Evolutionary conservation across 352 stramenopile species (phyloP), one percentile per base, ranked within the genome.

Genomic region (Phytopythium boreale): DNA sequence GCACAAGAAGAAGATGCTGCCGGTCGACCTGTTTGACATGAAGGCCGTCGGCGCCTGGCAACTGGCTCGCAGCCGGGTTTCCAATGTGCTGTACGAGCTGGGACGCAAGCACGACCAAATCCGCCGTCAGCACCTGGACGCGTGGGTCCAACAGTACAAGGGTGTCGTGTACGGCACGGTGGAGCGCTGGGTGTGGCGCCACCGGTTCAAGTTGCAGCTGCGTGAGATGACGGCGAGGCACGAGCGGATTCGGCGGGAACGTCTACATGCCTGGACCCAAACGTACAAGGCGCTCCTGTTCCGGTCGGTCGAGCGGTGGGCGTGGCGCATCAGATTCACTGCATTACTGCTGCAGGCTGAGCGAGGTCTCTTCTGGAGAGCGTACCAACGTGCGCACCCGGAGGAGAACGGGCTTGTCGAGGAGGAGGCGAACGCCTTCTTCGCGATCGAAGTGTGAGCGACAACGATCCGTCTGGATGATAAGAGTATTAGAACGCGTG

Each of bases 21-120:
- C 69, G 1, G 66, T 82, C 37, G 74, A 82, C 52, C 65, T 76
- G 20, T 79, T 72, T 31, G 63, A 81, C 55, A 60, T 37, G 6
- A 7, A 43, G 3, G 39, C 57, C 36, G 60, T 70, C 26, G 43
- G 69, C 6, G 24, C 29, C 1, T 77, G 64, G 67, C 50, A 64
- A 2, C 7, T 0, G 7, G 59, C 65, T 46, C 59, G 27, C 26
- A 10, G 10, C 4, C 61, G n/a, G 4, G 41, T 61, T 15, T 22
- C 44, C 27, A 34, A 56, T 7, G 24, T 76, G 46, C 51, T 44
- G 44, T 0, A 27, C 11, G 52, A 59, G 31, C 15, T 59, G 29
- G 17, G 15, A 2, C 2, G 6, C 17, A 26, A 37, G 15, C 51
- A 43, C 31, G 51, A 43, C 6, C 14, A 26, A 27, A 7, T 26